phyloP scores from a whole-genome alignment of 169 alveolate species.

The Plasmodium relictum region DNA sequence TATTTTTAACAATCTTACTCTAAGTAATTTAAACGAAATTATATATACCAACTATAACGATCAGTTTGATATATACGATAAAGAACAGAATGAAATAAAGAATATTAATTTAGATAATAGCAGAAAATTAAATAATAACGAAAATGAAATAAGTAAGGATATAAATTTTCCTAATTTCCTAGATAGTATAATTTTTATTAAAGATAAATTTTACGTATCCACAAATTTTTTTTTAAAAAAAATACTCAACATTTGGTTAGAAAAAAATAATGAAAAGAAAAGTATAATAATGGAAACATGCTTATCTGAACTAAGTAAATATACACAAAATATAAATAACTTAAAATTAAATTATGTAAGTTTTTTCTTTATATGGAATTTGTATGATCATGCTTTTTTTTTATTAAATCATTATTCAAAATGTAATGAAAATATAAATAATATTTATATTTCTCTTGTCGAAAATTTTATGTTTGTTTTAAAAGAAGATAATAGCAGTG shows the following conservation, averaged over 20 bases:
- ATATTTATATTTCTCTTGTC: conserved; percentile 27
- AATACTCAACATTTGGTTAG: conserved; percentile 62
- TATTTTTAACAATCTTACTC: too few species aligned
- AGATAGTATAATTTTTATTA: conserved; percentile 9
- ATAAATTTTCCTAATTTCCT: background rate
- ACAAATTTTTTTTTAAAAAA: conserved; percentile 66
- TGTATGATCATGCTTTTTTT: conserved; percentile 67
- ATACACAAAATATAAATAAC: conserved; percentile 18
- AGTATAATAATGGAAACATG: conserved; percentile 43
- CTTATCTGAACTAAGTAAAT: conserved; percentile 37
- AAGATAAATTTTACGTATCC: conserved; percentile 32
- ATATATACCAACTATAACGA: background rate
- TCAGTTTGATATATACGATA: background rate
- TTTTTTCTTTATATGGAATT: conserved; percentile 36
- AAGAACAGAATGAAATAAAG: background rate
- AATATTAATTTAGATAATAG: background rate
- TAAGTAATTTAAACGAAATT: background rate
- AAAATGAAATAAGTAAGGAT: background rate
- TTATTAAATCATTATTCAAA: conserved; percentile 34
- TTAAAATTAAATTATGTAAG: conserved; percentile 17
- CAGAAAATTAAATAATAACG: background rate
- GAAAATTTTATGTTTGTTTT: conserved; percentile 24
- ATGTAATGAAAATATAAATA: conserved; percentile 17
- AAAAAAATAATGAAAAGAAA: conserved; percentile 50
- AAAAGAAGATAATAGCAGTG: background rate